Evolutionary conservation across 805 yeast species (phyloP).

Genomic region (Metschnikowia sp.): DNA sequence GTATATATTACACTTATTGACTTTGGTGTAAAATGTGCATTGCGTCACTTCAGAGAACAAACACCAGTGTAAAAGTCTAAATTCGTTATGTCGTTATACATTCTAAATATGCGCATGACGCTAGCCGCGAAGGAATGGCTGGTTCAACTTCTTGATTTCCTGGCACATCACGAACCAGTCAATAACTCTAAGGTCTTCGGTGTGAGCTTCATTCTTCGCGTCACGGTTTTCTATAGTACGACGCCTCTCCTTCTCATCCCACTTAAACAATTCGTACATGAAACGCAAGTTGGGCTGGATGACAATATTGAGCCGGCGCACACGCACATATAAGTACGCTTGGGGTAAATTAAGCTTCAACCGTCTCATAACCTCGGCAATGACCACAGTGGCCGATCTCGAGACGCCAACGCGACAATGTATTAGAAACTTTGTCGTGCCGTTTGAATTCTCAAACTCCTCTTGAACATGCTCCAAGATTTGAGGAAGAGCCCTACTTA

Average conservation of each 20-base stretch:
- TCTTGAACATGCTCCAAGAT: conserved; percentile 65
- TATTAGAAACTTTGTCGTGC: conserved; percentile 46
- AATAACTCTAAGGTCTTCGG: conserved; percentile 49
- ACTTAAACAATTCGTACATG: conserved; percentile 71
- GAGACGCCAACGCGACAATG: conserved; percentile 97
- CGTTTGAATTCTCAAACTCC: conserved; percentile 9
- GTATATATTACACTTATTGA: no score
- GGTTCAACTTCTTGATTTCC: conserved; percentile 74
- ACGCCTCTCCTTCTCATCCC: conserved; percentile 32
- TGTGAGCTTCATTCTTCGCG: background rate
- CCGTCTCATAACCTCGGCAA: conserved; percentile 89
- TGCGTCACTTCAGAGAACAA: no score
- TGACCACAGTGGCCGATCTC: conserved; percentile 90
- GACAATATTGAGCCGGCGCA: conserved; percentile 82
- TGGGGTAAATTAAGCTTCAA: conserved; percentile 61
- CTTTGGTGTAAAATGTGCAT: no score
- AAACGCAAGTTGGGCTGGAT: conserved; percentile 91
- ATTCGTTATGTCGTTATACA: no score
- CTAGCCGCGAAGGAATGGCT: conserved; percentile 32
- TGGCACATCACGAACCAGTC: conserved; percentile 89
- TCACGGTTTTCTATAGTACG: background rate
- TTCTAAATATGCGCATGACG: no score
- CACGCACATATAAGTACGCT: conserved; percentile 87
- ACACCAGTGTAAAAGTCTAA: no score
- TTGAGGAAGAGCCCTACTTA: conserved; percentile 57